A percentile compares a stretch with the other conserved stretches of the same genome.
Evolutionary conservation across 148 eudicot species (phyloP).

Genomic region (Rhododendron ferrugineum): DNA sequence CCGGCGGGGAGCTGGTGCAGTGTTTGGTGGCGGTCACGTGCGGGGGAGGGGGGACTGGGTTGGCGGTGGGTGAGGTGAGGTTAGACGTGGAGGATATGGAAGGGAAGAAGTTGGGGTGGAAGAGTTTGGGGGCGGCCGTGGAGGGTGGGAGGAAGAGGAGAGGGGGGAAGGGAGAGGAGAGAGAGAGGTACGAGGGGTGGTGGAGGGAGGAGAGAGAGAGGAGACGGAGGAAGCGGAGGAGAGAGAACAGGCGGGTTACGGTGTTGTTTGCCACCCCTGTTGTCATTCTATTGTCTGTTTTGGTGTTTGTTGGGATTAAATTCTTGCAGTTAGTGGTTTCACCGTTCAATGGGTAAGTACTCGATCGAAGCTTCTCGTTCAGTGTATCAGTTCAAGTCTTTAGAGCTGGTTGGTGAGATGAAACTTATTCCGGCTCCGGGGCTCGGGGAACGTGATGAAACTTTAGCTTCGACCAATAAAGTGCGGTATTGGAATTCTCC

Average conservation of each 20-base stretch:
- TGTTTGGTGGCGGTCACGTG: conserved; percentile 31
- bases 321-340: not conserved
- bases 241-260: conserved; percentile 17
- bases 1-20: conserved; percentile 21
- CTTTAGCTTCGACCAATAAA: no score
- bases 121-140: conserved; percentile 32
- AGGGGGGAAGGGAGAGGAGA: conserved; percentile 22
- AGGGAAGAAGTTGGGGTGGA: conserved; percentile 30
- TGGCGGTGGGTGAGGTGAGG: conserved; percentile 50
- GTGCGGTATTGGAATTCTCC: no score
- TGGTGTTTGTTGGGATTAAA: not conserved
- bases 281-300: not conserved
- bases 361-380: no score
- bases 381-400: no score
- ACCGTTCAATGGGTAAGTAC: no score
- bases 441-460: no score
- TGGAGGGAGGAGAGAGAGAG: conserved; percentile 26
- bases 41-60: conserved; percentile 25
- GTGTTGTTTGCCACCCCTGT: conserved; percentile 1
- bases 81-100: conserved; percentile 39
- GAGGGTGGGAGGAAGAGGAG: conserved; percentile 36
- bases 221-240: conserved; percentile 11
- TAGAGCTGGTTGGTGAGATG: no score
- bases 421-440: no score
- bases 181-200: conserved; percentile 23